Conservation (phyloP, 345 rosid genomes). For the Rhodamnia argentea region DNA sequence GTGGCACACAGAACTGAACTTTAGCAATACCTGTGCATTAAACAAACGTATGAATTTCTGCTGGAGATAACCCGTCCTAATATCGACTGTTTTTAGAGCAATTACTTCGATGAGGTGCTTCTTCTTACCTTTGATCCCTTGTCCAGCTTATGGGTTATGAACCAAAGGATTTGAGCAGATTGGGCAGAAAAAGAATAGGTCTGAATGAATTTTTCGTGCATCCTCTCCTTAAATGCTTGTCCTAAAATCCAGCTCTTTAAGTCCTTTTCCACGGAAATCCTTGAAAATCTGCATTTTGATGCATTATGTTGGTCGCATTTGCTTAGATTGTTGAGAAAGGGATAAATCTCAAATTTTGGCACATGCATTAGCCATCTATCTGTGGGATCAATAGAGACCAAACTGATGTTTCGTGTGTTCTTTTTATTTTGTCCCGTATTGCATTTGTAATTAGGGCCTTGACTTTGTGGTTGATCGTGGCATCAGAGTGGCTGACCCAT, state of each 20-base stretch:
- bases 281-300: not conserved
- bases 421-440: not conserved
- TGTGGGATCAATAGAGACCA: not conserved
- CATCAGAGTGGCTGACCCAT: constrained; percentile 78
- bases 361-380: not conserved
- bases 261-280: not conserved
- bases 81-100: not conserved
- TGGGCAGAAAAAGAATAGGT: not conserved
- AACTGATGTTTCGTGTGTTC: not conserved
- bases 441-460: constrained; percentile 42
- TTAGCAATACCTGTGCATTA: not conserved
- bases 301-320: not conserved
- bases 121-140: not conserved
- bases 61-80: not conserved
- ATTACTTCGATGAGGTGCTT: not conserved
- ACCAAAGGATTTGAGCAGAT: not conserved
- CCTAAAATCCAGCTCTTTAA: not conserved
- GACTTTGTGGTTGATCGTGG: constrained; percentile 90
- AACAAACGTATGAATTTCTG: not conserved
- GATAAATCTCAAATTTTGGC: not conserved
- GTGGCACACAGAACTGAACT: not conserved
- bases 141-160: not conserved
- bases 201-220: not conserved
- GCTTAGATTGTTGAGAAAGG: not conserved
- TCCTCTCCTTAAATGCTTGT: not conserved